Percentiles rank a stretch among this genome's conserved stretches.
phyloP scores from a whole-genome alignment of 139 green algal species.

The Klebsormidium nitens region DNA sequence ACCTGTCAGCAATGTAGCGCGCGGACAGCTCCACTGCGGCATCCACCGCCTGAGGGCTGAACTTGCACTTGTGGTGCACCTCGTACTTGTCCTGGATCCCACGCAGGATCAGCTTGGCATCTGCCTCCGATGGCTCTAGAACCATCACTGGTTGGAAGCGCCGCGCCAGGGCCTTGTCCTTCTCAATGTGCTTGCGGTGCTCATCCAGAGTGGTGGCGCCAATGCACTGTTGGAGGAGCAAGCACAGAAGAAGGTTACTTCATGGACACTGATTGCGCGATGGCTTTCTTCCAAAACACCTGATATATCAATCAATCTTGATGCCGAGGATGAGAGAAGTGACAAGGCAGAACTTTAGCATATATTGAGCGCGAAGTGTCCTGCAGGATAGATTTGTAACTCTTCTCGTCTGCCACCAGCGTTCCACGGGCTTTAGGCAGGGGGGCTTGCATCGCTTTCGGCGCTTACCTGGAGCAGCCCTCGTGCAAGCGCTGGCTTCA shows the following conservation, averaged over 20 bases:
- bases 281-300: no score
- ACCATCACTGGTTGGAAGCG: conserved; percentile 76
- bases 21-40: conserved; percentile 54
- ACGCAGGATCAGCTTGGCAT: conserved; percentile 75
- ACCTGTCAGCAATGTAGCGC: conserved; percentile 78
- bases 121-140: conserved; percentile 29
- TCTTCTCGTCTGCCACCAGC: no score
- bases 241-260: no score
- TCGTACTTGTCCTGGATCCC: conserved; percentile 76
- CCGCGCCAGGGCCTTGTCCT: conserved; percentile 86
- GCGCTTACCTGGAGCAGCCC: conserved; percentile 31
- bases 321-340: no score
- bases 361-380: no score
- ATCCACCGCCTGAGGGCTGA: conserved; percentile 55
- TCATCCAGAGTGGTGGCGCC: conserved; percentile 64
- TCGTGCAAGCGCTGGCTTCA: conserved; percentile 76
- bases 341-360: no score
- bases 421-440: no score
- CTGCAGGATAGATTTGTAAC: no score
- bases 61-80: conserved; percentile 68
- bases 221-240: conserved; percentile 67
- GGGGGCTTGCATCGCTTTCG: no score
- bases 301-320: no score
- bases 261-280: no score
- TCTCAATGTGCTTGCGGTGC: conserved; percentile 88